These are phyloP conservation scores for Zygotorulaspora florentina DNA, from an alignment of 805 yeast species.

Conservation along the genomic window DNA sequence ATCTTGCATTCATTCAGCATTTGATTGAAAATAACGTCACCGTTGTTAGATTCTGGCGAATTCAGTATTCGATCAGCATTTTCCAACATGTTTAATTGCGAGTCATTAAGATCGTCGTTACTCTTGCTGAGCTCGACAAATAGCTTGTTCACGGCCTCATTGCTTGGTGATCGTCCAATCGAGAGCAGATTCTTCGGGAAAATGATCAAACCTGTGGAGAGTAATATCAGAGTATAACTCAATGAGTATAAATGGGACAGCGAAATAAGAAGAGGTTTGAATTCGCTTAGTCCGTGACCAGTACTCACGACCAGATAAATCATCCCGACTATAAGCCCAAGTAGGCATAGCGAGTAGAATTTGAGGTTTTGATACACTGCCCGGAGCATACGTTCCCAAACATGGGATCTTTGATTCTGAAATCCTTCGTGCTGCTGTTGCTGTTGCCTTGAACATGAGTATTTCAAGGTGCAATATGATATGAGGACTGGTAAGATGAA, in stretches of 20 bases:
- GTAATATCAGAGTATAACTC: slow-evolving; percentile 27
- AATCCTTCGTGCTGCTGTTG: not conserved
- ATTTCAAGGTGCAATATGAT: slow-evolving; percentile 30
- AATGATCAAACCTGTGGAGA: slow-evolving; percentile 29
- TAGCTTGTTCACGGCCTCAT: slow-evolving; percentile 19
- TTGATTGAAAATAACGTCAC: slow-evolving; percentile 25
- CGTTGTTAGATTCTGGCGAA: slow-evolving; percentile 17
- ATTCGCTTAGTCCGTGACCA: slow-evolving; percentile 23
- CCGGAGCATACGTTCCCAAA: slow-evolving; percentile 16
- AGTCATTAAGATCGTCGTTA: slow-evolving; percentile 33
- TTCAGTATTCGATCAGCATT: slow-evolving; percentile 24
- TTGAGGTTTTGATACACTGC: slow-evolving; percentile 29
- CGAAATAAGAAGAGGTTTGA: slow-evolving; percentile 32
- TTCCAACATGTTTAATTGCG: slow-evolving; percentile 27
- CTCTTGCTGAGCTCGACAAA: slow-evolving; percentile 31
- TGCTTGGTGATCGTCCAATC: slow-evolving; percentile 12
- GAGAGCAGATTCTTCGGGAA: slow-evolving; percentile 27
- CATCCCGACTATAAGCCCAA: slow-evolving; percentile 24
- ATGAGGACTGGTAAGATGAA: slow-evolving; percentile 31
- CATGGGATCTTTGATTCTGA: slow-evolving; percentile 6
- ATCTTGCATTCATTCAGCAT: slow-evolving; percentile 26
- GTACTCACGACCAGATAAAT: slow-evolving; percentile 25
- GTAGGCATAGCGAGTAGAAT: slow-evolving; percentile 26
- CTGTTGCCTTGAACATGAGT: slow-evolving; percentile 16
- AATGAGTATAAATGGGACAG: slow-evolving; percentile 33